These are phyloP conservation scores for Ramaria sp. DNA, from an alignment of 768 basidiomycete genomes.

Conservation along the genomic window DNA sequence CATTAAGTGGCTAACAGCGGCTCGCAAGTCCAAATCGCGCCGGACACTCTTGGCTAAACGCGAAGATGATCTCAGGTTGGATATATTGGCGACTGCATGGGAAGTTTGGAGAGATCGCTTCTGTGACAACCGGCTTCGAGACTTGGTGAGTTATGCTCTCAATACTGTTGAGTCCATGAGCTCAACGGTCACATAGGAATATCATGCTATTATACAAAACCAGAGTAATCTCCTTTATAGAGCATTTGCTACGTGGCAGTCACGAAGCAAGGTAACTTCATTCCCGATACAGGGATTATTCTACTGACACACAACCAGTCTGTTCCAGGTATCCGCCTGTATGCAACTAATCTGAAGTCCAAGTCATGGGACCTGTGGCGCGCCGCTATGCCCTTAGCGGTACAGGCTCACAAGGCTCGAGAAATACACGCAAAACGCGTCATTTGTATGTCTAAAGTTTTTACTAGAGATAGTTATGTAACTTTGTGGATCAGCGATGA, in stretches of 20 bases:
- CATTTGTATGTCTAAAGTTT: constrained; percentile 37
- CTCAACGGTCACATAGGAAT: constrained; percentile 32
- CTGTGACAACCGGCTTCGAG: constrained; percentile 50
- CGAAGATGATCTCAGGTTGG: constrained; percentile 50
- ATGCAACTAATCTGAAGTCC: constrained; percentile 46
- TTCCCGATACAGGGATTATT: not conserved
- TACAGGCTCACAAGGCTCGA: constrained; percentile 54
- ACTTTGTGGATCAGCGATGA: constrained; percentile 28
- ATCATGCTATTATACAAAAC: constrained; percentile 43
- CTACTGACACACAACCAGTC: constrained; percentile 31
- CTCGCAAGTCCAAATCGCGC: constrained; percentile 51
- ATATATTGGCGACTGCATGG: constrained; percentile 47
- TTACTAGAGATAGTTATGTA: not conserved
- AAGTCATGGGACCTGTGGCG: constrained; percentile 60
- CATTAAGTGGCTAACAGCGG: constrained; percentile 53
- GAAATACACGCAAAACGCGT: constrained; percentile 43
- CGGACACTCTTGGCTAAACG: constrained; percentile 46
- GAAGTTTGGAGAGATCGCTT: constrained; percentile 73
- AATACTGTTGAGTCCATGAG: not conserved
- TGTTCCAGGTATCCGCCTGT: constrained; percentile 69
- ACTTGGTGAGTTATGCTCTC: constrained; percentile 36
- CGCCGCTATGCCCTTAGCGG: constrained; percentile 56
- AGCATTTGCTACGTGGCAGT: constrained; percentile 66
- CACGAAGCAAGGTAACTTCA: constrained; percentile 52
- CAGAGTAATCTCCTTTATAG: constrained; percentile 52